phyloP scores from a whole-genome alignment of 371 early-diverging fungal genomes.

The Neoconidiobolus thromboides region DNA sequence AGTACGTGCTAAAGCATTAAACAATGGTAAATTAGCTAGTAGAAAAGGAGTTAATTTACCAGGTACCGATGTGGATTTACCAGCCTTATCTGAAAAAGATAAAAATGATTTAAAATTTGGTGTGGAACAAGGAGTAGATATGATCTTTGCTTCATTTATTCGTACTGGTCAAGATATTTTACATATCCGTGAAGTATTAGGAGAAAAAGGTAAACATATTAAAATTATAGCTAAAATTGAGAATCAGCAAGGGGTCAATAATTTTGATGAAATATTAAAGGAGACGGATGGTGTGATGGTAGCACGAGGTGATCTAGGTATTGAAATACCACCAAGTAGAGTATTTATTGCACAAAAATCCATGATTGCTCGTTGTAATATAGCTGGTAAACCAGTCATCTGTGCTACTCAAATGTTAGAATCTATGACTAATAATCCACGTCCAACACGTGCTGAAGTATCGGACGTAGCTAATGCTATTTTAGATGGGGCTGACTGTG shows the following conservation, averaged over 20 bases:
- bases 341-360: slow-evolving; percentile 92
- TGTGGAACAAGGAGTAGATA: slow-evolving; percentile 82
- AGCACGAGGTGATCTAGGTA: slow-evolving; percentile 97
- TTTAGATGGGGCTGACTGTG: slow-evolving; percentile 91
- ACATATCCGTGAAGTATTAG: slow-evolving; percentile 61
- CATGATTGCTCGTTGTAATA: slow-evolving; percentile 88
- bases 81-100: slow-evolving; percentile 90
- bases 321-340: slow-evolving; percentile 85
- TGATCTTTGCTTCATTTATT: slow-evolving; percentile 95
- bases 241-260: slow-evolving; percentile 83
- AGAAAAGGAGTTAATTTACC: slow-evolving; percentile 84
- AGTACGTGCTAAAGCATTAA: slow-evolving; percentile 51
- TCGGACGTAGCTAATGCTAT: slow-evolving; percentile 98
- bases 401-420: slow-evolving; percentile 99
- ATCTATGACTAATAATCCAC: slow-evolving; percentile 88
- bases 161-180: slow-evolving; percentile 72
- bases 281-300: slow-evolving; percentile 98
- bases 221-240: slow-evolving; percentile 95
- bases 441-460: slow-evolving; percentile 98
- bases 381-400: slow-evolving; percentile 90
- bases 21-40: slow-evolving; percentile 51
- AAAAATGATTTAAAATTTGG: slow-evolving; percentile 79
- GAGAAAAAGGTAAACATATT: slow-evolving; percentile 58
- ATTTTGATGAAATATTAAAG: slow-evolving; percentile 90
- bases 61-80: slow-evolving; percentile 68